Conservation (phyloP, 2,329 filamentous ascomycete genomes). For the Epichloe baconii region DNA sequence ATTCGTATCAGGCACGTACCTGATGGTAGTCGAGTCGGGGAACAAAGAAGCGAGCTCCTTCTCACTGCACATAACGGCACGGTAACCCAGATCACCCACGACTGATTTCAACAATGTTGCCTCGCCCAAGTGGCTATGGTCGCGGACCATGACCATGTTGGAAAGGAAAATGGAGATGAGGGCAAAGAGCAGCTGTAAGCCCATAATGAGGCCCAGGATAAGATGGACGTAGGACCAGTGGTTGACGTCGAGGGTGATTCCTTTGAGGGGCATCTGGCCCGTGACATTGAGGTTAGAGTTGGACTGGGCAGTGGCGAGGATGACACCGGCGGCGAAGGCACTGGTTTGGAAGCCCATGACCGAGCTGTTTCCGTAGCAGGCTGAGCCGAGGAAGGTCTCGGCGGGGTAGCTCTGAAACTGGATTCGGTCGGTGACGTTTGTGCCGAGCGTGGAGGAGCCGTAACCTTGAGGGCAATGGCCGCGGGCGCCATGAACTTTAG, state of each 20-base stretch:
- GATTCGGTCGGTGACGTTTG: conserved; percentile 10
- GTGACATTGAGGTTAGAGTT: conserved; percentile 14
- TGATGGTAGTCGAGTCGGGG: conserved; percentile 3
- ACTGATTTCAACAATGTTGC: conserved; percentile 10
- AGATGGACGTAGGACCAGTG: conserved; percentile 20
- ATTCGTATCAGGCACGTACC: conserved; percentile 3
- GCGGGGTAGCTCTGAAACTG: conserved; percentile 29
- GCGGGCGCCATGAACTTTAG: conserved; percentile 21
- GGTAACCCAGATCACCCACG: conserved; percentile 7
- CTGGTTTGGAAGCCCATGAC: conserved; percentile 24
- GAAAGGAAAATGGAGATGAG: conserved; percentile 11
- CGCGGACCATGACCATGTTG: conserved; percentile 16
- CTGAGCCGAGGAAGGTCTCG: conserved; percentile 24
- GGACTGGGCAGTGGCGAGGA: conserved; percentile 19
- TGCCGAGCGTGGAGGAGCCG: conserved; percentile 12
- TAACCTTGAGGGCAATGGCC: conserved; percentile 30
- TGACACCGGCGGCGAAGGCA: conserved; percentile 23
- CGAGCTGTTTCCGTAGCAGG: conserved; percentile 15
- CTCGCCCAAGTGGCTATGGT: conserved; percentile 12
- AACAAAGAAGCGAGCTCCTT: conserved; percentile 8
- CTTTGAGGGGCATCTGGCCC: conserved; percentile 19
- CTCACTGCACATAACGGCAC: conserved; percentile 9
- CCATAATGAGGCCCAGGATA: conserved; percentile 19
- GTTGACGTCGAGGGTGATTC: conserved; percentile 18
- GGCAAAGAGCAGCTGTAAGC: conserved; percentile 18